Conservation (phyloP, 495 filamentous ascomycete species). For the Penicillium canariense region DNA sequence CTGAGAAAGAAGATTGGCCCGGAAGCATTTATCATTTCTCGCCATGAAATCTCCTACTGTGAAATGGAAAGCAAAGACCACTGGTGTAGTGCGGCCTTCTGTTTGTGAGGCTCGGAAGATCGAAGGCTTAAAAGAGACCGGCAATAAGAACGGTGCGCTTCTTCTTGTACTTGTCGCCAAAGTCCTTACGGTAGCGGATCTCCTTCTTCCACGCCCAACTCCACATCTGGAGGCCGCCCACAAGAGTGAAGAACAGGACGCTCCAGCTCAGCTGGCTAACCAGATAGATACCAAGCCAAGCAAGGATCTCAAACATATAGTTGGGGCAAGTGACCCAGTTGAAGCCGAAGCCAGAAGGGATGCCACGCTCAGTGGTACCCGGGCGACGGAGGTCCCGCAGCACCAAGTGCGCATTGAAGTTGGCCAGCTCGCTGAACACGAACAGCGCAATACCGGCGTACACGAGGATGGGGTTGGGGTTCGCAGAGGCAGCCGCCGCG, state of each 20-base stretch:
- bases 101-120: neutral
- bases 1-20: neutral
- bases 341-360: conserved; percentile 87
- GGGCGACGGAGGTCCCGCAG: conserved; percentile 70
- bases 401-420: conserved; percentile 73
- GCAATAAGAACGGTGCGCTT: conserved; percentile 82
- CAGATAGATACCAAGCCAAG: conserved; percentile 77
- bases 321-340: conserved; percentile 88
- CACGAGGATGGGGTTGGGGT: conserved; percentile 47
- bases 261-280: conserved; percentile 73
- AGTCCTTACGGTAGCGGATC: conserved; percentile 81
- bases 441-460: conserved; percentile 68
- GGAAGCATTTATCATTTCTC: neutral
- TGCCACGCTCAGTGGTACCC: conserved; percentile 82
- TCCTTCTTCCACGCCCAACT: conserved; percentile 92
- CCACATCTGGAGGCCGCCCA: conserved; percentile 73
- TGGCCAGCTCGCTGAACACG: conserved; percentile 71
- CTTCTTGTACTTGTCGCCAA: conserved; percentile 84
- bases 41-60: neutral
- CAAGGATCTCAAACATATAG: conserved; percentile 87
- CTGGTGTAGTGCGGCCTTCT: neutral
- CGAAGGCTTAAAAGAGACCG: conserved; percentile 51
- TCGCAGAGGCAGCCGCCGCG: conserved; percentile 51
- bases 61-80: neutral
- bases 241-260: conserved; percentile 65